Evolutionary conservation across 345 rosid genomes (phyloP), one percentile per base, ranked within the genome.

Genomic region (Populus deltoides): DNA sequence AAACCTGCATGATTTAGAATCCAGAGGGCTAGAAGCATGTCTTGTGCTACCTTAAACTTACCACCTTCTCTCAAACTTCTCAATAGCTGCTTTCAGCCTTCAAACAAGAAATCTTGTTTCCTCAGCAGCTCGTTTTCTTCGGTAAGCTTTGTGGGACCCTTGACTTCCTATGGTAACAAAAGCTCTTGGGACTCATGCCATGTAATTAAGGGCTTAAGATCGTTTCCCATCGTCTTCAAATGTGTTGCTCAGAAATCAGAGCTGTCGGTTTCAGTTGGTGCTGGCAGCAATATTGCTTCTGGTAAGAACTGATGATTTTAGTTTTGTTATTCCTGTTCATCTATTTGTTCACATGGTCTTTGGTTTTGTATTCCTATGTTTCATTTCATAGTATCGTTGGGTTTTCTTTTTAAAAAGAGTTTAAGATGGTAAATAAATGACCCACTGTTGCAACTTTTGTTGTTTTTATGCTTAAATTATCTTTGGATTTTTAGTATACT

Each of bases 241-340:
- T 83, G 89, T 73, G 71, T 75, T 65, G 73, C 84, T 2, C 72
- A 75, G 63, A 71, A 78, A 62, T 81, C 84, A 73, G 77, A 84
- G 67, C 72, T 77, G 10, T 84, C 86, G 11, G 49, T 72, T 77
- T 81, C 84, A 0, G 57, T 66, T 15, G 62, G 38, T 77, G 77
- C 75, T 17, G n/a, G 38, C 35, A 35, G 68, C 72, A 71, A n/a
- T 33, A 68, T 74, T 47, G 74, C 72, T 75, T 69, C 83, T 35
- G 88, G 87, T 87, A 82, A 83, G 51, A 2, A 61, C 51, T 47
- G 16, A 15, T 47, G 17, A 15, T 47, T 47, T 47, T 47, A 47
- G 51, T 47, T 15, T 47, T 47, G 51, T 47, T 47, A 39, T 47
- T 47, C 18, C 51, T 45, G 17, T 45, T 39, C 10, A 39, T 39